Percentiles rank a stretch among this genome's conserved stretches.
These are phyloP conservation scores for Fragaria iinumae DNA, from an alignment of 306 rosid species.

Conservation along the genomic window DNA sequence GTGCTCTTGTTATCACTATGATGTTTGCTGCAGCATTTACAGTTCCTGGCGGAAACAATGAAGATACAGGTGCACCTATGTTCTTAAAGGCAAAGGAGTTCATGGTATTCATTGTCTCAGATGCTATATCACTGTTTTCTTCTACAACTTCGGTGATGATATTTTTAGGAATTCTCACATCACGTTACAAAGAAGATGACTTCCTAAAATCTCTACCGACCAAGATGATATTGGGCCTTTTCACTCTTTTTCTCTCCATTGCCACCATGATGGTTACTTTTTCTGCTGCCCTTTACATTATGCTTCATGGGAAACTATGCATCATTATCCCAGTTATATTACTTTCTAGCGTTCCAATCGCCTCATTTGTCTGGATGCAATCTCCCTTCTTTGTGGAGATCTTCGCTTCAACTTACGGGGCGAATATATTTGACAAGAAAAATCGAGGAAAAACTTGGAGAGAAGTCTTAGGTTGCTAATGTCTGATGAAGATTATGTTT, in stretches of 20 bases:
- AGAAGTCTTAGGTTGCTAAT: rapidly evolving
- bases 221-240: constrained; percentile 36
- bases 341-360: constrained; percentile 22
- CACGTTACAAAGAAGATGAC: constrained; percentile 44
- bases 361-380: constrained; percentile 24
- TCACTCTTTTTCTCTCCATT: constrained; percentile 35
- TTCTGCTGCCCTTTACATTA: constrained; percentile 28
- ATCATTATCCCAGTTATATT: constrained; percentile 11
- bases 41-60: constrained; percentile 38
- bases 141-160: constrained; percentile 23
- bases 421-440: background rate
- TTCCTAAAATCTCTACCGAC: constrained; percentile 32
- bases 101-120: constrained; percentile 20
- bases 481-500: background rate
- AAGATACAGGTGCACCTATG: background rate
- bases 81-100: background rate
- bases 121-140: constrained; percentile 34
- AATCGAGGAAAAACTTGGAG: rapidly evolving
- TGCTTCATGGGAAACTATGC: background rate
- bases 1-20: constrained; percentile 39
- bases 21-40: constrained; percentile 44
- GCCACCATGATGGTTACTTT: constrained; percentile 42
- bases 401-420: constrained; percentile 21
- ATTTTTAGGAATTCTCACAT: constrained; percentile 36
- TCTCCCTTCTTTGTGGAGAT: constrained; percentile 29